Evolutionary conservation across 2,329 filamentous ascomycete genomes (phyloP).

Genomic region (Fusarium nematophilum): DNA sequence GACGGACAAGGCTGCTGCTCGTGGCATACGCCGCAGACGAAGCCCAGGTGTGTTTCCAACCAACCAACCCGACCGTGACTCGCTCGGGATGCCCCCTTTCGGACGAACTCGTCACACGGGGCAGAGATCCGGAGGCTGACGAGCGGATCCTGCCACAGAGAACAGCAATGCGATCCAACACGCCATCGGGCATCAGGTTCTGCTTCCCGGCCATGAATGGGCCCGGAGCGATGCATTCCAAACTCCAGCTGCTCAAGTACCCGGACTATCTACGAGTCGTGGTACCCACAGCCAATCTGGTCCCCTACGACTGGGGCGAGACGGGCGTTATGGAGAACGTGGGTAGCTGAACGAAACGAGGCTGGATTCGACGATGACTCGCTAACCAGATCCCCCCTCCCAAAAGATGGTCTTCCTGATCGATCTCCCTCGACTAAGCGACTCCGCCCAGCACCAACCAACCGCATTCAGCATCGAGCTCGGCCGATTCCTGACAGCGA

Average conservation of each 20-base stretch:
- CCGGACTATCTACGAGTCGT: conserved; percentile 79
- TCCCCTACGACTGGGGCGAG: conserved; percentile 91
- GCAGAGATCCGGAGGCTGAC: conserved; percentile 35
- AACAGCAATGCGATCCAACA: conserved; percentile 60
- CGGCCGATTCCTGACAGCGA: conserved; percentile 74
- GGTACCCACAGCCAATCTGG: conserved; percentile 88
- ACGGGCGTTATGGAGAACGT: conserved; percentile 87
- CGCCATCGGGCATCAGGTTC: conserved; percentile 68
- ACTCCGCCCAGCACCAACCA: conserved; percentile 46
- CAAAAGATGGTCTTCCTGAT: conserved; percentile 93
- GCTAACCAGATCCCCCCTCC: conserved; percentile 38
- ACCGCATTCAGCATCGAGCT: conserved; percentile 76
- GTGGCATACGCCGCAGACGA: conserved; percentile 66
- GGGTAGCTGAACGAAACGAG: conserved; percentile 40
- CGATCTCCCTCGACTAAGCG: conserved; percentile 77
- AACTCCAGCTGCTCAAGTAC: conserved; percentile 90
- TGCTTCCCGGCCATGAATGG: conserved; percentile 87
- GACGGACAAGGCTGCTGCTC: conserved; percentile 71
- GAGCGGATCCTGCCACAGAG: conserved; percentile 48
- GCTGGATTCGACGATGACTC: conserved; percentile 28
- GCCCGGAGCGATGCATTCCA: conserved; percentile 88
- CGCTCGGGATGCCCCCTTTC: conserved; percentile 11
- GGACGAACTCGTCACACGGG: conserved; percentile 5
- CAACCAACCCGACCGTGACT: conserved; percentile 20
- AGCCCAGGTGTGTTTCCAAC: conserved; percentile 60